Evolutionary conservation across 441 rosid species (phyloP).

Genomic region (Kokia cookei): DNA sequence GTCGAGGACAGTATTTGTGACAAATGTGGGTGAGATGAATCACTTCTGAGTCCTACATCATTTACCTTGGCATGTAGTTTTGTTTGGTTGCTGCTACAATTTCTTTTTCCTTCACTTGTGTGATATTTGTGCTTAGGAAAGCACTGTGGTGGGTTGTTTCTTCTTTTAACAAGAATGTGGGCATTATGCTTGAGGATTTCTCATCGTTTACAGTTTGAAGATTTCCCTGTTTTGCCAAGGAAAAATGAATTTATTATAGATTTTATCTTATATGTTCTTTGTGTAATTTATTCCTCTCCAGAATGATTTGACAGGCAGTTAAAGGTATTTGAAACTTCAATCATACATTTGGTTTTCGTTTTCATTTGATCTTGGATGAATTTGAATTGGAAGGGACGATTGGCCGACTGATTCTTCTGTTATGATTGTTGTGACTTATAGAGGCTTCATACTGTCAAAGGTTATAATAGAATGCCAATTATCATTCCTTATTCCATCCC

Average conservation of each 20-base stretch:
- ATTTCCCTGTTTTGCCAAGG: neutral
- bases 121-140: neutral
- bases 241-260: neutral
- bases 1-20: neutral
- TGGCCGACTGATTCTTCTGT: neutral
- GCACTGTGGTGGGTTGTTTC: neutral
- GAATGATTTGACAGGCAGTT: neutral
- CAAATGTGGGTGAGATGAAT: slow-evolving; percentile 1
- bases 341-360: neutral
- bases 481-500: neutral
- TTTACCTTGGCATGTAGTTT: neutral
- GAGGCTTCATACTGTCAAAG: neutral
- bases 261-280: neutral
- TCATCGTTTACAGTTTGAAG: neutral
- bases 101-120: neutral
- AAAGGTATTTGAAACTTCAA: neutral
- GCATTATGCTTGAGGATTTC: neutral
- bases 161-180: neutral
- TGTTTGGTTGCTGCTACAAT: neutral
- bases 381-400: neutral
- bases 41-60: neutral
- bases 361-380: neutral
- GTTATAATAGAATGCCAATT: neutral
- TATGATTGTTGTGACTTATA: neutral
- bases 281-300: neutral